These are phyloP conservation scores for Curvularia lunata DNA, from an alignment of 2,329 filamentous ascomycete species.

Conservation along the genomic window DNA sequence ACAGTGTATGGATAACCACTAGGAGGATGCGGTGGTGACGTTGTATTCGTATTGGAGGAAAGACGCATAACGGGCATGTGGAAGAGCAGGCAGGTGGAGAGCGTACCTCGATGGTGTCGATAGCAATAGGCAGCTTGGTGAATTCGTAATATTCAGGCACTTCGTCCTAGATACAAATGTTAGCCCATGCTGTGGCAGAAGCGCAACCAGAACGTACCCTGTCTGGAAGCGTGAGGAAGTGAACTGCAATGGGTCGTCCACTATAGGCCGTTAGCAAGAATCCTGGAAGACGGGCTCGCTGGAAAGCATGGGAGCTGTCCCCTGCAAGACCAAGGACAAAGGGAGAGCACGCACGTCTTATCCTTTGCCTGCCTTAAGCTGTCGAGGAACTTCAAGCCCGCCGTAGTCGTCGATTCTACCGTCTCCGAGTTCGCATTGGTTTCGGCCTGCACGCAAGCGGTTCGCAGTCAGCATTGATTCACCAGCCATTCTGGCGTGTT, in stretches of 20 bases:
- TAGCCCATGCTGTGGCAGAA: slow-evolving; percentile 21
- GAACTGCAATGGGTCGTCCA: slow-evolving; percentile 74
- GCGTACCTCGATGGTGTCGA: slow-evolving; percentile 73
- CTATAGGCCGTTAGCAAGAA: slow-evolving; percentile 44
- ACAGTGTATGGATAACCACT: too few relatives aligned
- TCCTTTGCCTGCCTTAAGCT: slow-evolving; percentile 78
- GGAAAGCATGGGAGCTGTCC: neutral
- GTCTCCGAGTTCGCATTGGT: slow-evolving; percentile 58
- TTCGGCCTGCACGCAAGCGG: slow-evolving; percentile 35
- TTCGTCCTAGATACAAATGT: slow-evolving; percentile 53
- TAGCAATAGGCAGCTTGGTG: slow-evolving; percentile 78
- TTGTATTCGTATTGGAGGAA: slow-evolving; percentile 1
- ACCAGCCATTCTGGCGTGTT: neutral
- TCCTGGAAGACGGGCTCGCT: neutral
- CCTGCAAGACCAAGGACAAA: slow-evolving; percentile 4
- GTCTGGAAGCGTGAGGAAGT: slow-evolving; percentile 75
- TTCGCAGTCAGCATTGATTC: slow-evolving; percentile 35
- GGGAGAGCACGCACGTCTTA: slow-evolving; percentile 70
- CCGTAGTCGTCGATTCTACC: slow-evolving; percentile 70
- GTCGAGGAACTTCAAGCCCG: slow-evolving; percentile 75
- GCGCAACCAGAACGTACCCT: slow-evolving; percentile 48
- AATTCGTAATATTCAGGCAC: slow-evolving; percentile 79
- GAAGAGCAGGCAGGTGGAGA: neutral
- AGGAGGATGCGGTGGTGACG: neutral
- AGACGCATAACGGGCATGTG: neutral